Conservation (phyloP, 2,329 filamentous ascomycete genomes). For the Kalmusia sp. region DNA sequence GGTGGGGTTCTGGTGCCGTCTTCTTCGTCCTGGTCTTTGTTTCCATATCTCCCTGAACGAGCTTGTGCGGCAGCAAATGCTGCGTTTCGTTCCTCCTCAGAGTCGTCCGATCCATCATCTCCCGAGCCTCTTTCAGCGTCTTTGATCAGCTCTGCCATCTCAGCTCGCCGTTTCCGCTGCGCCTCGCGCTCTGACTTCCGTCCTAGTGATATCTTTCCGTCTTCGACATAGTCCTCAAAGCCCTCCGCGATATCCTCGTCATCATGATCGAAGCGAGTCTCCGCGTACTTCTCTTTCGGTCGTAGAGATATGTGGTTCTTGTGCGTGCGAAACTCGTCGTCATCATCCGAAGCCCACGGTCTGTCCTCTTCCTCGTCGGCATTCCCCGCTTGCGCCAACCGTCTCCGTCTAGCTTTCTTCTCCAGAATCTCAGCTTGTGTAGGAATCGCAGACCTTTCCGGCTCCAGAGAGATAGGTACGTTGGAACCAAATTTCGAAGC, state of each 20-base stretch:
- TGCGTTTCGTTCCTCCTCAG: constrained; percentile 68
- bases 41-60: constrained; percentile 80
- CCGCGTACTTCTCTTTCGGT: constrained; percentile 66
- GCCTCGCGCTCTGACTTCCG: constrained; percentile 79
- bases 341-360: constrained; percentile 49
- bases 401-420: constrained; percentile 87
- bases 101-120: constrained; percentile 74
- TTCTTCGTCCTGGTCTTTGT: constrained; percentile 53
- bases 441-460: constrained; percentile 64
- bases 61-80: constrained; percentile 91
- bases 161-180: constrained; percentile 68
- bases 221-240: constrained; percentile 89
- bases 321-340: constrained; percentile 48
- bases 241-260: constrained; percentile 94
- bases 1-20: constrained; percentile 67
- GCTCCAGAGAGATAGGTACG: constrained; percentile 44
- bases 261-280: constrained; percentile 79
- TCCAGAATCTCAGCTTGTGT: constrained; percentile 86
- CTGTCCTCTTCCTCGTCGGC: constrained; percentile 56
- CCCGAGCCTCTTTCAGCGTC: constrained; percentile 74
- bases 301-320: constrained; percentile 56
- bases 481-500: constrained; percentile 63
- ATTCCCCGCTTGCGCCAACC: constrained; percentile 77
- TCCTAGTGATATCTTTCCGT: constrained; percentile 80
- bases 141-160: constrained; percentile 84